A percentile compares a stretch with the other conserved stretches of the same genome.
Conservation (phyloP, 2,329 filamentous ascomycete species). For the Cordyceps pruinosa region DNA sequence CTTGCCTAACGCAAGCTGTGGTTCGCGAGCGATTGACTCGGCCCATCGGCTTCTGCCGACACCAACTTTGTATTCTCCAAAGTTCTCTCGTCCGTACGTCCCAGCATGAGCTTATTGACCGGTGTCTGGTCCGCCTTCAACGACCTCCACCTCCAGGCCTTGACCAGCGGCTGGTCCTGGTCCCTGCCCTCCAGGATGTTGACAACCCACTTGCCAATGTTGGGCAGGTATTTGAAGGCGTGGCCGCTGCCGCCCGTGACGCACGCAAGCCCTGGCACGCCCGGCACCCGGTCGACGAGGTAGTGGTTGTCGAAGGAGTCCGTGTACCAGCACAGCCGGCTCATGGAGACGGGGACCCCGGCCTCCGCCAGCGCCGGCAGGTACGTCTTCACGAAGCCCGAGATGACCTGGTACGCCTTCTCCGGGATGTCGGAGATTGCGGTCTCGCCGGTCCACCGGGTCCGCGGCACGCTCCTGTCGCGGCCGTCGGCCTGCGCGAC, state of each 20-base stretch:
- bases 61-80: neutral
- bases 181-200: conserved; percentile 39
- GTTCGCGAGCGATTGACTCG: neutral
- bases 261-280: conserved; percentile 53
- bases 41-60: neutral
- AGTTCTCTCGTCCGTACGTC: neutral
- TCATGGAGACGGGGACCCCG: conserved; percentile 21
- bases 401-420: conserved; percentile 23
- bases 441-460: conserved; percentile 25
- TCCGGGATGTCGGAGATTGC: conserved; percentile 20
- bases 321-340: conserved; percentile 27
- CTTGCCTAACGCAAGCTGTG: neutral
- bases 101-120: conserved; percentile 1
- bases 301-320: conserved; percentile 29
- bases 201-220: conserved; percentile 47
- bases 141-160: conserved; percentile 20
- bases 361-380: conserved; percentile 33
- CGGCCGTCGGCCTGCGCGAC: conserved; percentile 27
- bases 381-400: conserved; percentile 30
- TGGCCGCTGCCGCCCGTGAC: conserved; percentile 57
- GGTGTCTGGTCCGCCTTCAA: neutral
- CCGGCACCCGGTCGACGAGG: conserved; percentile 30
- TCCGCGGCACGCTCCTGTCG: conserved; percentile 34
- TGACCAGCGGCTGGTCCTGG: conserved; percentile 21
- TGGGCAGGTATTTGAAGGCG: conserved; percentile 55